Base-by-base conservation (phyloP, 768 basidiomycete species). In the Phaeolepiota aurea region DNA sequence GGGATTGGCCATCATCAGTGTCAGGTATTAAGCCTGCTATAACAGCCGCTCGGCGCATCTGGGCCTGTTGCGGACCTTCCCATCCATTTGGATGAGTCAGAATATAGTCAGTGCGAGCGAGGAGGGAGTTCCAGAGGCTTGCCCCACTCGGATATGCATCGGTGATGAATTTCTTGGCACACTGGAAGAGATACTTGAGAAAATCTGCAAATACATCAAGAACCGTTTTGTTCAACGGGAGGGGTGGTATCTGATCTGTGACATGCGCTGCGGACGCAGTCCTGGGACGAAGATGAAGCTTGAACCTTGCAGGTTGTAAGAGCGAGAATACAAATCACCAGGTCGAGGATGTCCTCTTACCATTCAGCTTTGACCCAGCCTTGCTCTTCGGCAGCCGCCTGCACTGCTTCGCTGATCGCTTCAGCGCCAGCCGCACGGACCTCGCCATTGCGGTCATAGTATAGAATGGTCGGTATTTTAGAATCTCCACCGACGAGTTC, bases 31-130 rank as follows among this genome's bases (percentile, higher is more conserved):
- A 61, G 5, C 74, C 73, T 0, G 76, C 79, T n/a, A 53, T 42
- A 1, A 71, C 57, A 0, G 76, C 75, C 1, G 79, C 78, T 16
- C 55, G 54, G 3, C 79, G 70, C 59, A 82, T 76, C 48, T 69
- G 61, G 15, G 57, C 58, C 45, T 82, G 80, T 48, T 82, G 79
- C 1, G 53, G 55, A 1, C 76, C 75, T 45, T 73, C 79, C 79
- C 79, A 82, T 0, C 76, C 79, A 46, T 81, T 80, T 3, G 79
- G 79, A 47, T 80, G 79, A 1, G 69, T 68, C 11, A 82, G 63
- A 3, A 82, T 63, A 44, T 69, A 75, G 22, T 76, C 66, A 18
- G 73, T 65, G 5, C 45, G 55, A 12, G 54, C 47, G 45, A 69
- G 59, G 5, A 77, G 45, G 4, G 64, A 65, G 5, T 50, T 52